Percentiles rank a stretch among this genome's conserved stretches.
phyloP scores from a whole-genome alignment of 2,329 filamentous ascomycete genomes.

The Sclerotinia borealis region DNA sequence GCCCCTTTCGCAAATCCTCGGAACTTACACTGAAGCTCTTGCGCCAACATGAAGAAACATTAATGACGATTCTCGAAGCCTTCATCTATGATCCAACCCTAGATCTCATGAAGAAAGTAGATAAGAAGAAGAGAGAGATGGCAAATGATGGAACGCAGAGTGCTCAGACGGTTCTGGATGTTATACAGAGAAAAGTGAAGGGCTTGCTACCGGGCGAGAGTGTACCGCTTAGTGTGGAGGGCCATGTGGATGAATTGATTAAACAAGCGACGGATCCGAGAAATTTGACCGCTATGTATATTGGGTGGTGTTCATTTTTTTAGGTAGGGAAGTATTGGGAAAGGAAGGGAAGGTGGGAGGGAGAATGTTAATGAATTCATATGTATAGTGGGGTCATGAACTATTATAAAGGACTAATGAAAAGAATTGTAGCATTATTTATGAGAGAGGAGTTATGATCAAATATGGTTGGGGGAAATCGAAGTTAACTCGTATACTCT shows the following conservation, averaged over 20 bases:
- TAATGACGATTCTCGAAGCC: conserved; percentile 95
- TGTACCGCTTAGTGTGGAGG: conserved; percentile 89
- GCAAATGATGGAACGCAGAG: conserved; percentile 52
- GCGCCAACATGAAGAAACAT: conserved; percentile 85
- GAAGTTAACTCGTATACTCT: no score
- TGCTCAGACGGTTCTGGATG: conserved; percentile 77
- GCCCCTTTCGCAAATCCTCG: conserved; percentile 83
- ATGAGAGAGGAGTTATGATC: no score
- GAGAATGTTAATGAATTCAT: background rate
- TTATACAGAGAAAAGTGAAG: conserved; percentile 78
- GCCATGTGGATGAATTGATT: conserved; percentile 94
- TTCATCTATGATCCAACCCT: conserved; percentile 96
- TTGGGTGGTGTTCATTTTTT: conserved; percentile 79
- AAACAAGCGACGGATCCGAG: conserved; percentile 73
- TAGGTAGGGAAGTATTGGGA: conserved; percentile 29
- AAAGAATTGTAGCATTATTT: no score
- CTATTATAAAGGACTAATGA: background rate
- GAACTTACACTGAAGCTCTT: conserved; percentile 82
- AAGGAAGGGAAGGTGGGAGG: no score
- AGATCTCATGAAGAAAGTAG: conserved; percentile 73
- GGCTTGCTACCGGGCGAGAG: conserved; percentile 81
- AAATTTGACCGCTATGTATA: conserved; percentile 91
- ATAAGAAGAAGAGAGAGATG: conserved; percentile 38
- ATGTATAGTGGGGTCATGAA: background rate
- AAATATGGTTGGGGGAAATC: no score